Base-by-base conservation (phyloP, 257 asterid genomes). In the Dorcoceras hygrometricum region DNA sequence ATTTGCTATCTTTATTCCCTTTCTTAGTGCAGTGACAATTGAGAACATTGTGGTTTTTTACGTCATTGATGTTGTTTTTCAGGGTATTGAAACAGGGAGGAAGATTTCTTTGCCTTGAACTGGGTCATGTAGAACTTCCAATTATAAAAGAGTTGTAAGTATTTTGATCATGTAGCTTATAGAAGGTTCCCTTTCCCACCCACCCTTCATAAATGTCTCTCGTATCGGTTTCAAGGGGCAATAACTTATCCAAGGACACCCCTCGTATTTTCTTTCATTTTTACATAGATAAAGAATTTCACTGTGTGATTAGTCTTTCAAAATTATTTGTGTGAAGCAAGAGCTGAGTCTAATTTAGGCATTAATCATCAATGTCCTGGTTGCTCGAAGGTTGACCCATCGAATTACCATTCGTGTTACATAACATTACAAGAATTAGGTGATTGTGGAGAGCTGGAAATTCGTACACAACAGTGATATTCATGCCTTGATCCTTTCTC, bases 51-150 rank as follows among this genome's bases (percentile, higher is more conserved):
- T 27, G 59, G 34, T 54, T 68, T 72, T 54, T 43, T 39, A 23
- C 57, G 23, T 73, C 63, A 23, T 59, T 69, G 27, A 28, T 68
- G 65, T 71, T n/a, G 59, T 43, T 70, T 76, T 59, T 48, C 78
- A 93, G 98, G 91, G 97, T 93, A 65, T 95, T 93, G 73, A 93
- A 80, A 81, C 83, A 76, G 31, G 98, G 98, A 69, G 98, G 98
- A 77, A 85, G 95, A 77, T 93, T 93, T 81, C 95, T 93, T 68
- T 93, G 97, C 84, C 98, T 93, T 69, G 98, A 93, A 68, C 78
- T 90, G 75, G 88, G 96, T 83, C 98, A 88, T 66, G 96, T 90
- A 62, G 95, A 93, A 32, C 32, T 72, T 72, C 97, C 97, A 14
- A 28, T 93, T 57, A 78, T 87, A 28, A 93, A 88, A 75, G 81